Evolutionary conservation across 192 early-diverging fungal genomes (phyloP).

Genomic region (Radiomyces spectabilis): DNA sequence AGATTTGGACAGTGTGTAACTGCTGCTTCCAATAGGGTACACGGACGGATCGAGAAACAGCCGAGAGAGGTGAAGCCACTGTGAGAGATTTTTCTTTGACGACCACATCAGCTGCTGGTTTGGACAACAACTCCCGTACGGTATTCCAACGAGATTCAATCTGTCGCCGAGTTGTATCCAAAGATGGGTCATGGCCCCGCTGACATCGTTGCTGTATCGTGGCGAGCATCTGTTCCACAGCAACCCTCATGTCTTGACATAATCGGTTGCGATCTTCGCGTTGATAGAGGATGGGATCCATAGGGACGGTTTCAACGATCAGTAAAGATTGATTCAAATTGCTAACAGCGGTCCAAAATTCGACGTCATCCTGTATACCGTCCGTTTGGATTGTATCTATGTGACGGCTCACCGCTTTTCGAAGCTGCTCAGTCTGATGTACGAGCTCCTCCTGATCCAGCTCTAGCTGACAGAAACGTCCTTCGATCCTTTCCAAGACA

Average conservation of each 20-base stretch:
- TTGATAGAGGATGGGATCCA: neutral
- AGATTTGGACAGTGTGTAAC: neutral
- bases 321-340: constrained; percentile 5
- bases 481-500: constrained; percentile 18
- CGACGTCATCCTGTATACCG: neutral
- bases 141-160: too few species aligned
- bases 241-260: too few species aligned
- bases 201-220: too few species aligned
- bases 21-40: neutral
- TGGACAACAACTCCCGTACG: too few species aligned
- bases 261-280: constrained; percentile 6
- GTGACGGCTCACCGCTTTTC: neutral
- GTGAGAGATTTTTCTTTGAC: too few species aligned
- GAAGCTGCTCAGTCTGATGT: constrained; percentile 1
- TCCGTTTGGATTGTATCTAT: neutral
- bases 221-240: too few species aligned
- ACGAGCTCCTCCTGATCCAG: constrained; percentile 13
- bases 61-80: too few species aligned
- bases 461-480: constrained; percentile 16
- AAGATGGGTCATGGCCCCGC: too few species aligned
- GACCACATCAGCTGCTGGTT: too few species aligned
- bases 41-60: too few species aligned
- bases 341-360: neutral
- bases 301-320: constrained; percentile 5
- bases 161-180: too few species aligned